Base-by-base conservation (phyloP, 345 rosid species). In the Salix viminalis region DNA sequence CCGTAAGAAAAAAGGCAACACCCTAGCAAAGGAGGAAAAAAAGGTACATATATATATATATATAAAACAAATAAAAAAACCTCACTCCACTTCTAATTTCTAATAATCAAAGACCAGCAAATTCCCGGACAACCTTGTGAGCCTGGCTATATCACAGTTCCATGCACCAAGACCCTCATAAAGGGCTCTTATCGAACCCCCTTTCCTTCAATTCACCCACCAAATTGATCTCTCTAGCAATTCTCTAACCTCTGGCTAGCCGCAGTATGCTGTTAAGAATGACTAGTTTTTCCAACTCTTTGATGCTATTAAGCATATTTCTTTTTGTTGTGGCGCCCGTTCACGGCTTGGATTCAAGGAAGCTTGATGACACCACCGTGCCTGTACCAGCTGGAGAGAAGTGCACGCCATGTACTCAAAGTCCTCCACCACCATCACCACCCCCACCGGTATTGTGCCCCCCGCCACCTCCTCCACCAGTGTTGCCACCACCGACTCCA, bases 331-430 rank as follows among this genome's bases (percentile, higher is more conserved):
- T 64, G 19, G 64, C 69, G 0, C 61, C 77, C 50, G 74, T 69
- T 37, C 77, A 69, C 15, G 86, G 80, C 24, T 30, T 64, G 9
- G 76, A 70, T 28, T 50, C 83, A 69, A 77, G 84, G 71, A 81
- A 79, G 71, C 81, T 81, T 41, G 86, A 77, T 28, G 89, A 85
- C 21, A 34, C 80, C 32, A 21, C 72, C 21, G 74, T 16, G 5
- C 72, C 79, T 34, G 80, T 77, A 23, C 65, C 84, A 30, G 58
- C 68, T 42, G 79, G 67, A 42, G 80, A 76, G 16, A 87, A 90
- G 88, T 90, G 93, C 69, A 12, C 81, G 28, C 90, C 91, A 12
- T 90, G 91, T 72, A 26, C 39, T 44, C 85, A 83, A 71, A 84
- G 73, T 56, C 89, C 93, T 62, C 90, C 92, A 30, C 91, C 90